Conservation (phyloP, 345 rosid species). For the Cardamine occulta region DNA sequence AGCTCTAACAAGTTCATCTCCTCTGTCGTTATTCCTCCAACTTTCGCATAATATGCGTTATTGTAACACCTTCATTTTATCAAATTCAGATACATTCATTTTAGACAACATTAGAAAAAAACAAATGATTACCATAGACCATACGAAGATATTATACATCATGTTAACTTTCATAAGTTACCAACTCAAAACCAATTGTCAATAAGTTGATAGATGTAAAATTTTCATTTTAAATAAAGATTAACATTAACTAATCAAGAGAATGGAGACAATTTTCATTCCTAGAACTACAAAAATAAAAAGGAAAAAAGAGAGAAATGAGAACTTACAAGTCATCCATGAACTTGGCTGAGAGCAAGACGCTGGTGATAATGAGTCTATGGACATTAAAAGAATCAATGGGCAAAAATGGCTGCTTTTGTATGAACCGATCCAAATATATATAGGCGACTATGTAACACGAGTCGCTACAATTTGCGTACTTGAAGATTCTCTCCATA, state of each 20-base stretch:
- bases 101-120: not conserved
- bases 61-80: slow-evolving; percentile 54
- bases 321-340: slow-evolving; percentile 79
- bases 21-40: slow-evolving; percentile 66
- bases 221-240: too few relatives aligned
- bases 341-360: slow-evolving; percentile 78
- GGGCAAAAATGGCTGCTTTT: slow-evolving; percentile 58
- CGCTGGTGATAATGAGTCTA: slow-evolving; percentile 71
- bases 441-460: slow-evolving; percentile 76
- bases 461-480: slow-evolving; percentile 73
- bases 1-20: slow-evolving; percentile 74
- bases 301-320: not conserved
- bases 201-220: too few relatives aligned
- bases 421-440: slow-evolving; percentile 67
- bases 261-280: too few relatives aligned
- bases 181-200: not conserved
- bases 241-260: too few relatives aligned
- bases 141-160: not conserved
- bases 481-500: slow-evolving; percentile 70
- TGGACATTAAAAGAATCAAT: slow-evolving; percentile 71
- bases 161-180: too few relatives aligned
- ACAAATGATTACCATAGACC: not conserved
- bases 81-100: not conserved
- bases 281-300: not conserved
- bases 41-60: slow-evolving; percentile 67